phyloP scores from a whole-genome alignment of 192 early-diverging fungal species.

The Oehlia diaphana region DNA sequence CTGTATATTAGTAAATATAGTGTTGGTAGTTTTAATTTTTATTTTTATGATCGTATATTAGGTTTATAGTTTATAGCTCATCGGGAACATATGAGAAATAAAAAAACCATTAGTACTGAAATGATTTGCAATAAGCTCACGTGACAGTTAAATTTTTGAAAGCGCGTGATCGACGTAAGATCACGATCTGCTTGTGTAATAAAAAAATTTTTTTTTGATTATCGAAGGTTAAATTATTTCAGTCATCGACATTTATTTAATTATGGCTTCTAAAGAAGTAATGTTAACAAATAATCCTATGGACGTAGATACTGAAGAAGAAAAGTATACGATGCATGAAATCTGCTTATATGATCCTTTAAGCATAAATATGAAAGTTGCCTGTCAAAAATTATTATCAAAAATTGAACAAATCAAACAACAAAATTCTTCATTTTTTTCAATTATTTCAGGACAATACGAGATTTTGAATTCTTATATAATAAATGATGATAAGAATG shows the following conservation, averaged over 20 bases:
- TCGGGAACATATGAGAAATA: too few relatives aligned
- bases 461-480: background rate
- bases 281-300: background rate
- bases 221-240: too few relatives aligned
- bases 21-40: too few relatives aligned
- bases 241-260: background rate
- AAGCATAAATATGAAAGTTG: background rate
- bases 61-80: too few relatives aligned
- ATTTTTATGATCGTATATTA: too few relatives aligned
- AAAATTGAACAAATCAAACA: slow-evolving; percentile 1
- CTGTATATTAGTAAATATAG: too few relatives aligned
- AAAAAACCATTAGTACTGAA: too few relatives aligned
- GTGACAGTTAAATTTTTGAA: too few relatives aligned
- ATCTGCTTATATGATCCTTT: background rate
- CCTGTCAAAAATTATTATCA: background rate
- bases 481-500: background rate
- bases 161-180: too few relatives aligned
- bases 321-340: background rate
- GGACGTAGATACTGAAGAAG: background rate
- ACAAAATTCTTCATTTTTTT: background rate
- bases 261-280: background rate
- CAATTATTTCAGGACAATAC: background rate
- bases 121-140: too few relatives aligned
- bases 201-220: too few relatives aligned
- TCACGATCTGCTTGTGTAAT: too few relatives aligned